Evolutionary conservation across 129 eudicot genomes (phyloP), one percentile per base, ranked within the genome.

Genomic region (Flaveria robusta): DNA sequence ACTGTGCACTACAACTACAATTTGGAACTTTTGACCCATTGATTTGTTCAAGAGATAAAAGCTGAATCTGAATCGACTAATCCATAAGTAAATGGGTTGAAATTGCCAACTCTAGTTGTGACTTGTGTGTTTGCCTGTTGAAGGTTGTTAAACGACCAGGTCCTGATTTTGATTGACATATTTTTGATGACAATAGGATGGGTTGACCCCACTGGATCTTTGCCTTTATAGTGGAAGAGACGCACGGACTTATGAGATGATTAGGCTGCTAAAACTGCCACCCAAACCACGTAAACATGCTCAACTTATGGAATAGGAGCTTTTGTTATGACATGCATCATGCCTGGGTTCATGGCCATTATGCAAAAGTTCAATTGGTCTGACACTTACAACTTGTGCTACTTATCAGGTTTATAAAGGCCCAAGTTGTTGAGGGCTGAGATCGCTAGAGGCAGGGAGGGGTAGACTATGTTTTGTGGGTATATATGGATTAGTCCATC

Each of bases 201-300:
- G 98, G 55, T 82, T 93, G 80, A 93, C 90, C n/a, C 88, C 97
- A 1, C 77, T 93, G 56, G 97, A 91, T 23, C 87, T 93, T 37
- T 90, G 98, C 87, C 97, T 93, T 54, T 80, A 88, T 78, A 84
- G 88, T 72, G 97, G 98, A 85, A 73, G 82, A 81, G 93, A 93
- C 67, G 66, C 86, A 3, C 85, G 89, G 72, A 88, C 93, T 8
- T 93, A 87, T 51, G 92, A 90, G 85, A 81, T 91, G 76, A 91
- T 93, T 81, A 93, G 80, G 84, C 85, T 90, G 29, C 34, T 93
- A 42, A 90, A 93, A 83, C 66, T 75, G 65, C 85, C 81, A 64
- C 88, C 88, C 58, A 77, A 69, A 75, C 75, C 67, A 62, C 86
- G 79, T 49, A 76, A 74, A 70, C 20, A 26, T 34, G 69, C 74